These are phyloP conservation scores for Russula olivacea DNA, from an alignment of 768 basidiomycete species.

Conservation along the genomic window DNA sequence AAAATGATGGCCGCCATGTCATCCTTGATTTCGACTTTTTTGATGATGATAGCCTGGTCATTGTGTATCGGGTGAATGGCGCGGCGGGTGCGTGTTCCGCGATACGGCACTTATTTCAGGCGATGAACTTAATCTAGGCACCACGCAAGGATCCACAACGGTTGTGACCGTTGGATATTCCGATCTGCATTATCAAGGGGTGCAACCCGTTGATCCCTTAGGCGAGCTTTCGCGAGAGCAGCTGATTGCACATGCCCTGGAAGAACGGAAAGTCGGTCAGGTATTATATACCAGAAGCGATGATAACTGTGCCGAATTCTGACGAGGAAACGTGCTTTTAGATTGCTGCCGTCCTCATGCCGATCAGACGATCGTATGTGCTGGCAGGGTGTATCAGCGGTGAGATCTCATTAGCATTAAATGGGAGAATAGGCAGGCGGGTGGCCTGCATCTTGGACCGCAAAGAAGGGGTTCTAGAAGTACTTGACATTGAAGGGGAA, in stretches of 20 bases:
- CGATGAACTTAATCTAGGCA: conserved; percentile 19
- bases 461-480: conserved; percentile 58
- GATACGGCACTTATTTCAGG: conserved; percentile 24
- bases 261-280: conserved; percentile 55
- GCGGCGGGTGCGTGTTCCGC: conserved; percentile 42
- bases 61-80: conserved; percentile 51
- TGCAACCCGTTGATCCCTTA: conserved; percentile 47
- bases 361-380: conserved; percentile 53
- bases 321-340: conserved; percentile 30
- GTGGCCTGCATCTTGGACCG: conserved; percentile 70
- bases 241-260: conserved; percentile 53
- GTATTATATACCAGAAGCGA: conserved; percentile 41
- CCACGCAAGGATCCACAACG: conserved; percentile 46
- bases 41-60: conserved; percentile 63
- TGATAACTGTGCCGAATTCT: conserved; percentile 11
- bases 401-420: conserved; percentile 57
- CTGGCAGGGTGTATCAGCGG: conserved; percentile 49
- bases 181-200: conserved; percentile 51
- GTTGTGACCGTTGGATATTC: conserved; percentile 61
- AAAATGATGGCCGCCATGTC: conserved; percentile 39
- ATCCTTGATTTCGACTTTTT: conserved; percentile 71
- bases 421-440: conserved; percentile 67
- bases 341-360: conserved; percentile 44
- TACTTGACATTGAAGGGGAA: conserved; percentile 65
- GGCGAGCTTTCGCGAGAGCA: conserved; percentile 53